phyloP scores from a whole-genome alignment of 805 yeast species.

The Yamadazyma ubonensis region DNA sequence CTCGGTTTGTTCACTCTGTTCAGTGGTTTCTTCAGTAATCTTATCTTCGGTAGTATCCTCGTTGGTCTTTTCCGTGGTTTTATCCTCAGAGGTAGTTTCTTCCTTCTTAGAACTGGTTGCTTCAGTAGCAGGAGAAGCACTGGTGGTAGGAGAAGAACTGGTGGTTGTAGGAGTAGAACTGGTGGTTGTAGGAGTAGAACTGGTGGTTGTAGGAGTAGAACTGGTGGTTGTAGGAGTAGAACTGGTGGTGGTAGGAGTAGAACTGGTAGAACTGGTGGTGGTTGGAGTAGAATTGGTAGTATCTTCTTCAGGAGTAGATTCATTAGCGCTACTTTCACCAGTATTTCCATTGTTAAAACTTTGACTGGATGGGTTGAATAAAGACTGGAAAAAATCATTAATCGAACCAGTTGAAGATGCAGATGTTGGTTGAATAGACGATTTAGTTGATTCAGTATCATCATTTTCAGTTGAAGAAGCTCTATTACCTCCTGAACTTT shows the following conservation, averaged over 20 bases:
- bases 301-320: slow-evolving; percentile 2
- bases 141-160: background rate
- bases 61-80: background rate
- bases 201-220: background rate
- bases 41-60: too few species aligned
- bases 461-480: background rate
- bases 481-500: background rate
- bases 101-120: background rate
- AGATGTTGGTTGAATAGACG: background rate
- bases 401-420: slow-evolving; percentile 4
- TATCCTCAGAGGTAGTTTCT: too few species aligned
- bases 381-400: slow-evolving; percentile 6
- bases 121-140: slow-evolving; percentile 5
- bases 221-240: slow-evolving; percentile 3
- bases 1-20: background rate
- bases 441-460: too few species aligned
- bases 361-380: slow-evolving; percentile 6
- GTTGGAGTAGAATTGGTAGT: slow-evolving; percentile 1
- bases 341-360: background rate
- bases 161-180: slow-evolving; percentile 1
- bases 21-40: too few species aligned
- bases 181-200: background rate
- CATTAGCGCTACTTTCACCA: slow-evolving; percentile 1
- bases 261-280: background rate
- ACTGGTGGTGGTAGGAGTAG: background rate